Evolutionary conservation across 1,284 basidiomycete species (phyloP), one percentile per base, ranked within the genome.

Genomic region (Rhodotorula sp.): DNA sequence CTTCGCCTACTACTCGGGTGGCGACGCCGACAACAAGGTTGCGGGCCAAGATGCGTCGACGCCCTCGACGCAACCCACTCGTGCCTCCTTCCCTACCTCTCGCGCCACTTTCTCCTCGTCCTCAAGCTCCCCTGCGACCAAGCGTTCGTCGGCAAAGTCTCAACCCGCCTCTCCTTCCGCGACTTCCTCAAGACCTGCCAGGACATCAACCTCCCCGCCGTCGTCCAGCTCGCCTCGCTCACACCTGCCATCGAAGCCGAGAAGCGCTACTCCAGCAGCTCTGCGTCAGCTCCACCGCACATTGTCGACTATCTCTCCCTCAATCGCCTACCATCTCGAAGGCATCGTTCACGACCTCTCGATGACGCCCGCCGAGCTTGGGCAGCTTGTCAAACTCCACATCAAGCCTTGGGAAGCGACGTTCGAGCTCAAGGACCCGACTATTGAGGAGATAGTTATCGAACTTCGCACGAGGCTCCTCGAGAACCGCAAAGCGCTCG

Each of bases 271-370:
- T 26, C 54, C n/a, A 6, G 16, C 2, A 18, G 7, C 16, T 24
- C 47, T 53, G 40, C 5, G 22, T 16, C n/a, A 18, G 2, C 59
- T 69, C 46, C 16, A 22, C 11, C 6, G 18, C 3, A n/a, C 59
- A 1, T 26, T 69, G 26, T 31, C 16, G 22, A 6, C 44, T 9
- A 30, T 69, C 31, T 59, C 63, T 16, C 63, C 59, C 22, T n/a
- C 54, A 20, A 18, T 60, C 56, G 50, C 66, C 2, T 71, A 53
- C 53, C 66, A 64, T 16, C 51, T 71, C 62, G 63, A 65, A 24
- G 63, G 52, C 28, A 60, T 65, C 37, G 26, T 63, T 9, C 57
- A 50, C 56, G 69, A 71, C 48, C 47, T 58, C 18, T 65, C 59
- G 62, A 34, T 34, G 26, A 56, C n/a, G 18, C 53, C 54, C 20